A percentile compares a stretch with the other conserved stretches of the same genome.
phyloP scores from a whole-genome alignment of 2,329 filamentous ascomycete species.

The Ciborinia camelliae region DNA sequence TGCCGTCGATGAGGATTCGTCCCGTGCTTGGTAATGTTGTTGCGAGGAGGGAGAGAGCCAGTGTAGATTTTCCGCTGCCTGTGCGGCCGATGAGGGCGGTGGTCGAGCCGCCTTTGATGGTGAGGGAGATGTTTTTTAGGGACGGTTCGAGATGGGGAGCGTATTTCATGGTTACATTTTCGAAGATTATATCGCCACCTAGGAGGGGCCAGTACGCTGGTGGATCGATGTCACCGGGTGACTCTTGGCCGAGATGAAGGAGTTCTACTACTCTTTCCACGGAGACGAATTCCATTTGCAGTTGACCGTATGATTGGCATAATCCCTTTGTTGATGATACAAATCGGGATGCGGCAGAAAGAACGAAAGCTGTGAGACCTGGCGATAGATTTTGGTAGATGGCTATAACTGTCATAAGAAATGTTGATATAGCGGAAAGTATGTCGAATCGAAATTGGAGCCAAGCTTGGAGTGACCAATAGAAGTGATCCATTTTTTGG shows the following conservation, averaged over 20 bases:
- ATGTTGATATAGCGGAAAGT: slow-evolving; percentile 69
- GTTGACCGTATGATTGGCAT: slow-evolving; percentile 75
- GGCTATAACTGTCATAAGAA: slow-evolving; percentile 69
- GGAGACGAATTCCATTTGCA: slow-evolving; percentile 90
- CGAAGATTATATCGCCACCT: slow-evolving; percentile 69
- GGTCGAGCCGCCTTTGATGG: slow-evolving; percentile 72
- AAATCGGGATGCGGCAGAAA: slow-evolving; percentile 67
- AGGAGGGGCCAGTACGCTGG: slow-evolving; percentile 75
- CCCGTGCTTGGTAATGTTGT: slow-evolving; percentile 53
- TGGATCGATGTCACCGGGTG: slow-evolving; percentile 61
- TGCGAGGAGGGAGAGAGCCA: slow-evolving; percentile 59
- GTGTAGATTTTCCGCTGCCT: slow-evolving; percentile 78
- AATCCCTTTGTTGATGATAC: slow-evolving; percentile 68
- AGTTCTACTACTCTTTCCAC: slow-evolving; percentile 85
- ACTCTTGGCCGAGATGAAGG: slow-evolving; percentile 73
- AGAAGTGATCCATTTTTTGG: slow-evolving; percentile 94
- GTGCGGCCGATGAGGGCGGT: slow-evolving; percentile 80
- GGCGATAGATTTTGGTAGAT: slow-evolving; percentile 71
- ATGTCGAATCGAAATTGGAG: slow-evolving; percentile 74
- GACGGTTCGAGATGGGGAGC: slow-evolving; percentile 74
- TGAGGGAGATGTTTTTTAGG: slow-evolving; percentile 64
- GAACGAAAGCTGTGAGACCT: slow-evolving; percentile 78
- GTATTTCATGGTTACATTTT: slow-evolving; percentile 75
- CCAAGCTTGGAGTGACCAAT: slow-evolving; percentile 87
- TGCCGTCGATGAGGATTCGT: slow-evolving; percentile 55